Base-by-base conservation (phyloP, 768 basidiomycete species). In the Steccherinum ochraceum region DNA sequence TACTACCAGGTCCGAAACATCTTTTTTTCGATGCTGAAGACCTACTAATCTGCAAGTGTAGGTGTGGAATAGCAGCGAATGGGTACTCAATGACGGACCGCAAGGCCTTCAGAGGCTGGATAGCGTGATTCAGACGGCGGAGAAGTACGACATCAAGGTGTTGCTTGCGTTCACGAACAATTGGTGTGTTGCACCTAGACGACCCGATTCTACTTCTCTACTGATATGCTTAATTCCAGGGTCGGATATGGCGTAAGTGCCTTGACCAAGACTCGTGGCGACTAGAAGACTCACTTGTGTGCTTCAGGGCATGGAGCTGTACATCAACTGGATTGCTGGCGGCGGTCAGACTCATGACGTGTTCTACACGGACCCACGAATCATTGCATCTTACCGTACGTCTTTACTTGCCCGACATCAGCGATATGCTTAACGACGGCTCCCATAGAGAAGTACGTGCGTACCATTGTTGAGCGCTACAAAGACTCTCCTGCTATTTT, bases 81-180 rank as follows among this genome's bases (percentile, higher is more conserved):
- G 74, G 75, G 58, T 59, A 5, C 60, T 80, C 41, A 80, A 80
- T 53, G 72, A 76, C 40, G 78, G 76, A 0, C 69, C 76, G 3
- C 77, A 79, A 63, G 79, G 79, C 11, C 65, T 81, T 11, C 67
- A 79, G 50, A 72, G 77, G 19, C 67, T 81, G 30, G 78, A 81
- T 56, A 67, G 74, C 48, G 75, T 80, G 26, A 64, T 81, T 23
- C 60, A 73, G 12, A 69, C 72, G 0, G 79, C 79, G 2, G 72
- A 67, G 25, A 72, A 74, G 53, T 71, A 75, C 54, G 77, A 69
- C 23, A 78, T 81, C 54, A 74, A 73, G 52, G 56, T 80, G 24
- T 75, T 80, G 40, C 53, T 79, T 16, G 68, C 78, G 2, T 76
- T 81, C 56, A 78, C 77, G 1, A 80, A 80, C 52, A 80, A 81